Percentiles rank a stretch among this genome's conserved stretches.
Conservation (phyloP, 805 yeast genomes). For the Kodamaea neixiangensis region DNA sequence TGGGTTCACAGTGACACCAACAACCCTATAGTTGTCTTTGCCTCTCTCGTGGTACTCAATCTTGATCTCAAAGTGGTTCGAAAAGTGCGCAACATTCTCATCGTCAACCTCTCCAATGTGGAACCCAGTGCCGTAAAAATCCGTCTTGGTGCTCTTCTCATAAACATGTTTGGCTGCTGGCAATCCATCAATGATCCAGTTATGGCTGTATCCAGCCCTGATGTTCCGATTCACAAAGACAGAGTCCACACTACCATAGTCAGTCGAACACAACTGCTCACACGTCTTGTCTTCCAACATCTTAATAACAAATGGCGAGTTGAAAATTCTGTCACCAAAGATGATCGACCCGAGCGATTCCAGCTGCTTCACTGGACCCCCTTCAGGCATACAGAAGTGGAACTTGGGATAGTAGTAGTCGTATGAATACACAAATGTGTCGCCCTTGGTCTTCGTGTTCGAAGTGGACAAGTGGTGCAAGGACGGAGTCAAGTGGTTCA, state of each 20-base stretch:
- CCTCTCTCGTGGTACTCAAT: constrained; percentile 82
- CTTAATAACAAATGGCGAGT: constrained; percentile 81
- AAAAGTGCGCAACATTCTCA: constrained; percentile 56
- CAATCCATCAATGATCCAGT: constrained; percentile 93
- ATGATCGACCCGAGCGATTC: constrained; percentile 91
- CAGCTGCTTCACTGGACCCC: constrained; percentile 68
- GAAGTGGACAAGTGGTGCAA: constrained; percentile 36
- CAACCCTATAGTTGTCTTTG: constrained; percentile 74
- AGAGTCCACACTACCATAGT: constrained; percentile 67
- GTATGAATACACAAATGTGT: constrained; percentile 67
- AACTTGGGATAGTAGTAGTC: constrained; percentile 83
- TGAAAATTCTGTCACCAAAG: constrained; percentile 93
- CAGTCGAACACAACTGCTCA: constrained; percentile 58
- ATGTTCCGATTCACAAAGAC: constrained; percentile 77
- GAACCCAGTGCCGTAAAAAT: constrained; percentile 80
- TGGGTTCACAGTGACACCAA: constrained; percentile 83
- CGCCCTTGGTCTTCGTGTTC: constrained; percentile 36
- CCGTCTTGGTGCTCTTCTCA: constrained; percentile 59
- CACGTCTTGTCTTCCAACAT: constrained; percentile 78
- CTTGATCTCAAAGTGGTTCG: constrained; percentile 77
- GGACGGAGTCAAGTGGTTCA: constrained; percentile 88
- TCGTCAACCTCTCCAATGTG: constrained; percentile 72
- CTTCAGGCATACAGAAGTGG: constrained; percentile 78
- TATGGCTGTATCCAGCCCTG: constrained; percentile 79
- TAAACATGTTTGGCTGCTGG: constrained; percentile 75